A percentile compares a stretch with the other conserved stretches of the same genome.
These are phyloP conservation scores for Mucor velutinosus DNA, from an alignment of 371 early-diverging fungal species.

Conservation along the genomic window DNA sequence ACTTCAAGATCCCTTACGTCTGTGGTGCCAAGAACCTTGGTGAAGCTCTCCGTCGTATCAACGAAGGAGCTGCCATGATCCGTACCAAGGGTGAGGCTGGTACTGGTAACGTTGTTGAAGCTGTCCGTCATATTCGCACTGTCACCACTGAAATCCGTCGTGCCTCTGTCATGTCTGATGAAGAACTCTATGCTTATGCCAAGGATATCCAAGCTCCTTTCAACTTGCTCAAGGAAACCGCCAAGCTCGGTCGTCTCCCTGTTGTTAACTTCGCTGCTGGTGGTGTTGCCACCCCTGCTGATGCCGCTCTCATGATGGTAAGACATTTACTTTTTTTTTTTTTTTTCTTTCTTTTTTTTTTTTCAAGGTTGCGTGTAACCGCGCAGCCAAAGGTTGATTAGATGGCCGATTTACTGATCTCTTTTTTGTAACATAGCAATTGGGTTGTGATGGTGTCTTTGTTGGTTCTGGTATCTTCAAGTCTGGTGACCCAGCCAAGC, in stretches of 20 bases:
- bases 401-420: background rate
- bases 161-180: slow-evolving; percentile 69
- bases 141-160: slow-evolving; percentile 84
- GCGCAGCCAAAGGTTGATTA: background rate
- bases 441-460: slow-evolving; percentile 98
- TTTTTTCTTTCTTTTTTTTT: background rate
- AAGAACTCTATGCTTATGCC: slow-evolving; percentile 83
- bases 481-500: slow-evolving; percentile 95
- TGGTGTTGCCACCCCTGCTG: slow-evolving; percentile 96
- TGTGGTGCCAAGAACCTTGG: slow-evolving; percentile 96
- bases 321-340: slow-evolving; percentile 10
- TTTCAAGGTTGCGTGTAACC: slow-evolving; percentile 1
- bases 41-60: slow-evolving; percentile 95
- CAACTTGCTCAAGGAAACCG: slow-evolving; percentile 88
- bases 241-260: slow-evolving; percentile 88
- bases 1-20: slow-evolving; percentile 92
- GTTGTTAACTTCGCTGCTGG: slow-evolving; percentile 98
- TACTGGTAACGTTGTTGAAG: slow-evolving; percentile 95
- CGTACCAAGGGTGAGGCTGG: slow-evolving; percentile 99
- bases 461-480: slow-evolving; percentile 90
- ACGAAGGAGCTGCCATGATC: slow-evolving; percentile 97
- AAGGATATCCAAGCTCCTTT: slow-evolving; percentile 93
- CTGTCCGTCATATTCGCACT: slow-evolving; percentile 93
- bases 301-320: slow-evolving; percentile 95
- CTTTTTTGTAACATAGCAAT: slow-evolving; percentile 53